These are phyloP conservation scores for Xylaria sp. DNA, from an alignment of 2,329 filamentous ascomycete species.

Conservation along the genomic window DNA sequence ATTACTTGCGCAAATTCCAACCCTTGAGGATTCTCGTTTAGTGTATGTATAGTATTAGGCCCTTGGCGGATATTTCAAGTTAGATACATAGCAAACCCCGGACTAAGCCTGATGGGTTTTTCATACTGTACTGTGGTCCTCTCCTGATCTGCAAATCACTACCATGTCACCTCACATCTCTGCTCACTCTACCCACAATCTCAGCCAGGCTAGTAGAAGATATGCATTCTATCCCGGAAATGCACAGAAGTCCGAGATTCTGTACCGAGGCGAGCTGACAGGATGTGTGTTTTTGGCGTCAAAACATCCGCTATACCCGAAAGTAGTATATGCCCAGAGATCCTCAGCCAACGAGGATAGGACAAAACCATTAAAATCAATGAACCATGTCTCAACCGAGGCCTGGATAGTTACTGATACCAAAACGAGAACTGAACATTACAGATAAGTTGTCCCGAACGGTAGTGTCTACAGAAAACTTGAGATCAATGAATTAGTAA, in stretches of 20 bases:
- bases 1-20: not conserved
- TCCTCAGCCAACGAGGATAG: not conserved
- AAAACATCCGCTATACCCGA: not conserved
- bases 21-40: not conserved
- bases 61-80: slow-evolving; percentile 1
- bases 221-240: not conserved
- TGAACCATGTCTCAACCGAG: not conserved
- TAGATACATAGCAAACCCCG: not conserved
- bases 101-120: not conserved
- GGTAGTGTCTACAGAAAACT: not conserved
- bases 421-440: not conserved
- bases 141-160: not conserved
- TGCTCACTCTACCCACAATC: too few species aligned
- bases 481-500: not conserved
- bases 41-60: not conserved
- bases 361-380: not conserved
- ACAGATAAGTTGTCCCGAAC: not conserved
- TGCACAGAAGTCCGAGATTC: not conserved
- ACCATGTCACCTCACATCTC: not conserved
- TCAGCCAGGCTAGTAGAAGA: not conserved
- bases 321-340: not conserved
- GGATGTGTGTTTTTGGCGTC: not conserved
- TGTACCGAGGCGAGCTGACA: not conserved
- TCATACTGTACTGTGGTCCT: not conserved
- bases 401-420: too few species aligned